Evolutionary conservation across 306 rosid species (phyloP), one percentile per base, ranked within the genome.

Genomic region (Fragaria vesca): DNA sequence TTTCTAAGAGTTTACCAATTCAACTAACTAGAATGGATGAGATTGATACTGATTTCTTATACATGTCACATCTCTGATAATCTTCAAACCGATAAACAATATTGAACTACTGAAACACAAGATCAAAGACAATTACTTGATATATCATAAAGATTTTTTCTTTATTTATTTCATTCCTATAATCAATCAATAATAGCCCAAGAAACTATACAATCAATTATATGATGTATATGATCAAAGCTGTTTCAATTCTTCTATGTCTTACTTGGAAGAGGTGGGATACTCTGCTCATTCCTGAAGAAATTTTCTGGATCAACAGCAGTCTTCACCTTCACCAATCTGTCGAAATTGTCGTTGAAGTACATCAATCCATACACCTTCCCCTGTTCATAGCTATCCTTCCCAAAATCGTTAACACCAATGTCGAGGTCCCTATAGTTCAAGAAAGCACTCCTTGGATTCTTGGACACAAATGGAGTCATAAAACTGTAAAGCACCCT

Each of bases 401-500:
- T 57, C 45, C 80, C 90, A 34, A 70, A 78, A 12, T 36, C 61
- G 69, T 75, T 92, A 24, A 71, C 24, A 45, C 97, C 97, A 81
- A 92, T 88, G 85, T 92, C 97, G 69, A 92, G 85, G 83, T 92
- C 97, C 57, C 97, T 86, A 24, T 92, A 92, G 26, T 90, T 90
- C 57, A 92, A 78, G 78, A 80, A 92, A 2, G 97, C 84, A 69
- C 91, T 69, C 65, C 97, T 92, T 58, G 96, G 97, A 78, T 87
- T 86, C 84, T 92, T 88, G 4, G 96, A 90, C 66, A 92, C 96
- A 79, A 87, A 92, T 66, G 88, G 96, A 0, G 96, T 89, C 97
- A 89, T 87, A 85, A 70, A 88, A 76, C 71, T 87, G 65, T 62
- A 76, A 12, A 92, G 73, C 80, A 81, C 83, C 48, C 88, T 88